Conservation (phyloP, 129 eudicot genomes). For the Dittrichia graveolens region DNA sequence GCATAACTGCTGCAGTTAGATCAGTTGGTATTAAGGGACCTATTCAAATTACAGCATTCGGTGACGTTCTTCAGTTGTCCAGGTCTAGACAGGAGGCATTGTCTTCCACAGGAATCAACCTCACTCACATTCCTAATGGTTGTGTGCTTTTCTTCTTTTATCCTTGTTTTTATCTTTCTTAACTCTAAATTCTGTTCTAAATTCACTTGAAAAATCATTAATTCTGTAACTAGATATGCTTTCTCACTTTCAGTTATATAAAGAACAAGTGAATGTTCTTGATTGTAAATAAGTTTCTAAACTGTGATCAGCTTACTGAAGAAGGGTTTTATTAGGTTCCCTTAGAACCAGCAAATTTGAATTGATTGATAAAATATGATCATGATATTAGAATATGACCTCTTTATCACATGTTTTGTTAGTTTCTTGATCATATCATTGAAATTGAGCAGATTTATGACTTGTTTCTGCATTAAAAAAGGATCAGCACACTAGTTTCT, state of each 20-base stretch:
- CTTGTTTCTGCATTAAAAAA: neutral
- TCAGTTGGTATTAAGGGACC: constrained; percentile 87
- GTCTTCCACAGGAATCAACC: constrained; percentile 78
- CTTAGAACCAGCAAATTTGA: neutral
- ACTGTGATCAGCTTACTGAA: neutral
- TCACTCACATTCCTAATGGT: constrained; percentile 84
- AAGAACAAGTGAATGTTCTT: neutral
- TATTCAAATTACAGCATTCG: constrained; percentile 82
- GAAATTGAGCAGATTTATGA: constrained; percentile 1
- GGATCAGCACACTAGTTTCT: neutral
- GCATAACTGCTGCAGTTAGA: constrained; percentile 72
- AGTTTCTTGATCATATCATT: neutral
- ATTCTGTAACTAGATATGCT: neutral
- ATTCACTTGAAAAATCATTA: neutral
- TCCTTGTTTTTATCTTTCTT: neutral
- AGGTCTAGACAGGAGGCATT: constrained; percentile 80
- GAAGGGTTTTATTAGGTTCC: neutral
- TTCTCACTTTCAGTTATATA: neutral
- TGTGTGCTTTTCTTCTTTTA: constrained; percentile 12
- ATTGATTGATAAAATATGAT: neutral
- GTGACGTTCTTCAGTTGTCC: constrained; percentile 69
- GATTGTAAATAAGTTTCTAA: neutral
- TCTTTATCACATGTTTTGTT: neutral
- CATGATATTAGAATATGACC: neutral
- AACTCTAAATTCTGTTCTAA: neutral